These are phyloP conservation scores for Orobanche coerulescens DNA, from an alignment of 257 asterid species.

Conservation along the genomic window DNA sequence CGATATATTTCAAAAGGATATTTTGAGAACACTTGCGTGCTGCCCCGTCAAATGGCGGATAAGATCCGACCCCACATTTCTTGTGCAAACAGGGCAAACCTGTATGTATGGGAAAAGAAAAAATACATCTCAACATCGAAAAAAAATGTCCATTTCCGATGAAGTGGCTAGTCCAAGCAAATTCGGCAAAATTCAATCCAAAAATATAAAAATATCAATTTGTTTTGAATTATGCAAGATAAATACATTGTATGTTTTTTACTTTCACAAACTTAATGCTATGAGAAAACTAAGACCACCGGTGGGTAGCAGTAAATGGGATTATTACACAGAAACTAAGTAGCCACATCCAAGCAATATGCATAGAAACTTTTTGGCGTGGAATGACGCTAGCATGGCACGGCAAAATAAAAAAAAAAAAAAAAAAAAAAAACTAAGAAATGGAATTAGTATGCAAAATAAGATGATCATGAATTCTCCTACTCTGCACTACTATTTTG, in stretches of 20 bases:
- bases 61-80: constrained; percentile 57
- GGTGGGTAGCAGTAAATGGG: not conserved
- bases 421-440: not conserved
- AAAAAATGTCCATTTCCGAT: not conserved
- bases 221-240: not conserved
- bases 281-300: not conserved
- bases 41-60: constrained; percentile 66
- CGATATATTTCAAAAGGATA: constrained; percentile 46
- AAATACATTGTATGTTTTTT: no score
- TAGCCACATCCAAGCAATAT: not conserved
- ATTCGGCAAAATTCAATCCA: not conserved
- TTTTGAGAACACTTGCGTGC: constrained; percentile 60
- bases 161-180: not conserved
- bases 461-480: not conserved
- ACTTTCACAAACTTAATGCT: no score
- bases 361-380: not conserved
- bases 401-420: not conserved
- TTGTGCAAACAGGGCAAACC: constrained; percentile 77
- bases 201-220: not conserved
- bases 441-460: not conserved
- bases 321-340: not conserved
- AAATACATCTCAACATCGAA: not conserved
- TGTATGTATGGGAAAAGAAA: constrained; percentile 21
- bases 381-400: not conserved
- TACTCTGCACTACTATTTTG: not conserved